Conservation (phyloP, 2,329 filamentous ascomycete genomes). For the Colletotrichum brevisporum region DNA sequence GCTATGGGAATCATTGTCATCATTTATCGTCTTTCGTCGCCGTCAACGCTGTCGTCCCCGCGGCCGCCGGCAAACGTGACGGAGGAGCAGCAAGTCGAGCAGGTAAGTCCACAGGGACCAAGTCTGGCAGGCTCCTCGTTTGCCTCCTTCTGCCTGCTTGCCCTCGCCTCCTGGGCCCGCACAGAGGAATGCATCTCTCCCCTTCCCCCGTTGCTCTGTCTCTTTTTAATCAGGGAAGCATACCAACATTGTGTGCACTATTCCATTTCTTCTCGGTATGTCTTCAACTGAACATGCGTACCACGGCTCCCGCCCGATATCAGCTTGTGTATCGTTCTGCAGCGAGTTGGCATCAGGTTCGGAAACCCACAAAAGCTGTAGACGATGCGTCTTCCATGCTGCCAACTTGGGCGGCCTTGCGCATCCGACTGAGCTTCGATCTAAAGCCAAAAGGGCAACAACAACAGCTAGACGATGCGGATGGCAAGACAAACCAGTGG, state of each 20-base stretch:
- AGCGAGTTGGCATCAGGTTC: not conserved
- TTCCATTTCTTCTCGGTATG: slow-evolving; percentile 19
- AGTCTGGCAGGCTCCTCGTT: not conserved
- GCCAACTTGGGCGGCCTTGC: not conserved
- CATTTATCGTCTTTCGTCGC: not conserved
- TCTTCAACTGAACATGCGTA: slow-evolving; percentile 9
- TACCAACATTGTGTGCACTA: slow-evolving; percentile 14
- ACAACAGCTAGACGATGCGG: slow-evolving; percentile 8
- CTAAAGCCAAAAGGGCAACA: not conserved
- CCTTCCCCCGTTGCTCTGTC: slow-evolving; percentile 27
- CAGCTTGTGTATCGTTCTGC: not conserved
- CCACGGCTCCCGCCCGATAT: not conserved
- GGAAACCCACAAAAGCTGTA: slow-evolving; percentile 4
- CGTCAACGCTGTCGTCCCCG: too few species aligned
- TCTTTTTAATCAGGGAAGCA: slow-evolving; percentile 34
- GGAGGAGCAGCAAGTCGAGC: not conserved
- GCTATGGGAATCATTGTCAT: slow-evolving; percentile 2
- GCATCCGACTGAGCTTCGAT: not conserved
- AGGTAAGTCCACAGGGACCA: not conserved
- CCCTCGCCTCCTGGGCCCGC: slow-evolving; percentile 27
- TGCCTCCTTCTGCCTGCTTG: not conserved
- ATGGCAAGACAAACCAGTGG: slow-evolving; percentile 6
- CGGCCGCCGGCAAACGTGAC: not conserved
- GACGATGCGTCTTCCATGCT: not conserved
- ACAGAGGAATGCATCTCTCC: slow-evolving; percentile 34